Base-by-base conservation (phyloP, 139 green algal genomes). In the Chlorella sp. region DNA sequence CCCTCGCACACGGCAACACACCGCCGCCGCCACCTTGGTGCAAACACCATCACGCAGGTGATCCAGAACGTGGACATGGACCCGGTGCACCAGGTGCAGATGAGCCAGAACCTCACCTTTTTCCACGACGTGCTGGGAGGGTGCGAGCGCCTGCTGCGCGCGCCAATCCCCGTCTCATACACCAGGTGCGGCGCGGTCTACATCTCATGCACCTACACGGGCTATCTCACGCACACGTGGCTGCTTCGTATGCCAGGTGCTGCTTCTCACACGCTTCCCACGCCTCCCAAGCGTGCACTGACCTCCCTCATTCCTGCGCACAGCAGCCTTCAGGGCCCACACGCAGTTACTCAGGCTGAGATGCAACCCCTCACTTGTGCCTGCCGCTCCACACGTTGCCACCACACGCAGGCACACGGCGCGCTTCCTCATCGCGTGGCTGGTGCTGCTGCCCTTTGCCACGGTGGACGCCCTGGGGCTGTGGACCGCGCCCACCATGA, bases 351-450 rank as follows among this genome's bases (percentile, higher is more conserved):
- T n/a, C n/a, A n/a, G n/a, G n/a, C n/a, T n/a, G n/a, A n/a, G n/a
- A n/a, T n/a, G n/a, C n/a, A n/a, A n/a, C n/a, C n/a, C n/a, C n/a
- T n/a, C n/a, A n/a, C n/a, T n/a, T n/a, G n/a, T n/a, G 10, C 42
- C 42, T 55, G 42, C 10, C 17, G 10, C 17, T 55, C 10, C 17
- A 55, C 10, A 24, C 42, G 10, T 55, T 55, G 42, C 42, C 42
- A 55, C 10, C 42, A 55, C 42, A 24, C 42, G 33, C 33, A 71
- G 90, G 22, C 84, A 90, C 80, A 87, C 80, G 0, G 78, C 80
- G 1, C 77, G 83, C 32, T 89, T 88, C 80, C 76, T 94, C 49
- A 80, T 94, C 67, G 69, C 93, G 23, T 94, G 85, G 87, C 89
- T 97, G 55, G 55, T 80, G 30, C 78, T 90, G 69, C 80, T 97